Conservation (phyloP, 805 yeast species). For the Lipomyces orientalis region DNA sequence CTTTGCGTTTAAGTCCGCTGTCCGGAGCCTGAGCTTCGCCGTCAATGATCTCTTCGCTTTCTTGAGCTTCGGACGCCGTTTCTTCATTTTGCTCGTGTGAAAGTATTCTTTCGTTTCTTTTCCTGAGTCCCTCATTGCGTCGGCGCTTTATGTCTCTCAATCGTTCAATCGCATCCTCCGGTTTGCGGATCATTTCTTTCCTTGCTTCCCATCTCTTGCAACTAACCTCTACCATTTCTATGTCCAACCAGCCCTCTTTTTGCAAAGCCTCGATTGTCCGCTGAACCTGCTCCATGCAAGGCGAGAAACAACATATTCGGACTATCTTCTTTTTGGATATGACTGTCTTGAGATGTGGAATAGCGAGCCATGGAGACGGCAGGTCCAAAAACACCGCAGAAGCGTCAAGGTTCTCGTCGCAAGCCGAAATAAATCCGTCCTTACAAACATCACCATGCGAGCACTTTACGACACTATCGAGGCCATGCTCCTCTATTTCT, state of each 20-base stretch:
- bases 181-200: constrained; percentile 80
- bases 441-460: constrained; percentile 94
- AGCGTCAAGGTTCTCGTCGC: constrained; percentile 55
- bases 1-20: constrained; percentile 25
- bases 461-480: constrained; percentile 61
- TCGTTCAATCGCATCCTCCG: constrained; percentile 80
- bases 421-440: constrained; percentile 63
- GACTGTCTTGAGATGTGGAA: constrained; percentile 70
- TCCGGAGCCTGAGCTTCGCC: constrained; percentile 11
- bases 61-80: constrained; percentile 41
- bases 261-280: constrained; percentile 79
- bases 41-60: constrained; percentile 39
- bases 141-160: constrained; percentile 79
- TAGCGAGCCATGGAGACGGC: constrained; percentile 97
- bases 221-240: constrained; percentile 91
- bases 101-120: constrained; percentile 40
- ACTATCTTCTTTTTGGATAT: constrained; percentile 59
- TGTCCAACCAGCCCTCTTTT: constrained; percentile 76
- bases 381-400: constrained; percentile 84
- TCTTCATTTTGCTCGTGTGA: constrained; percentile 24
- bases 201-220: constrained; percentile 88
- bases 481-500: constrained; percentile 78
- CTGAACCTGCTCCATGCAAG: constrained; percentile 96
- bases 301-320: constrained; percentile 92
- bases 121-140: constrained; percentile 56